Evolutionary conservation across 345 rosid genomes (phyloP), one percentile per base, ranked within the genome.

Genomic region (Hibiscus mutabilis): DNA sequence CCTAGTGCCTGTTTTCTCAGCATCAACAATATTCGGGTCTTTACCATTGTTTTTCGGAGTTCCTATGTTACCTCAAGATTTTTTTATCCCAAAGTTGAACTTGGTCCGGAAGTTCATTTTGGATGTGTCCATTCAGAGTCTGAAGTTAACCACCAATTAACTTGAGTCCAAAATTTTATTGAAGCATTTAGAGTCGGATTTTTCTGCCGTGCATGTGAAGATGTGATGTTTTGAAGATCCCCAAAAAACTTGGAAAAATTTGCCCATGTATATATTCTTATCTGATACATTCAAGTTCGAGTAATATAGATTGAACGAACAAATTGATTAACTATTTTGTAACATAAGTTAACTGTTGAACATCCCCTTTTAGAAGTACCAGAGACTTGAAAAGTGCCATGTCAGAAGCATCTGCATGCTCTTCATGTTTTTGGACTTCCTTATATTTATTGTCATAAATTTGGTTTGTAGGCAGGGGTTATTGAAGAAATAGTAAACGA

Each of bases 401-500:
- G 42, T 35, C 42, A 35, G 42, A 62, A 62, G 67, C 68, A 64
- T 37, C 27, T 62, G 14, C 67, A 18, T 64, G 52, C 31, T 64
- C 59, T 9, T 40, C 52, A 40, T 42, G 19, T 65, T 22, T 40
- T 42, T 44, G 8, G 2, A 5, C 7, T 37, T 35, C 42, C 42
- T 18, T 5, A 1, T 46, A 14, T 40, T 7, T 22, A 3, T 3
- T 3, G 12, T 7, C 25, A 7, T 6, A 15, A 66, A 24, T 25
- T 40, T 68, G 66, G 68, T 69, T 73, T 74, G 51, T 64, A 80
- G 84, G 88, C 86, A 56, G 86, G 86, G 31, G 81, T 82, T 51
- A 84, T 84, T 59, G 84, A 82, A 75, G 87, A 84, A 74, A 70
- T 82, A 27, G 85, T 84, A 65, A 70, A 72, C 1, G 86, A 84